A percentile compares a stretch with the other conserved stretches of the same genome.
Evolutionary conservation across 805 yeast species (phyloP).

Genomic region (Wickerhamiella nectarea): DNA sequence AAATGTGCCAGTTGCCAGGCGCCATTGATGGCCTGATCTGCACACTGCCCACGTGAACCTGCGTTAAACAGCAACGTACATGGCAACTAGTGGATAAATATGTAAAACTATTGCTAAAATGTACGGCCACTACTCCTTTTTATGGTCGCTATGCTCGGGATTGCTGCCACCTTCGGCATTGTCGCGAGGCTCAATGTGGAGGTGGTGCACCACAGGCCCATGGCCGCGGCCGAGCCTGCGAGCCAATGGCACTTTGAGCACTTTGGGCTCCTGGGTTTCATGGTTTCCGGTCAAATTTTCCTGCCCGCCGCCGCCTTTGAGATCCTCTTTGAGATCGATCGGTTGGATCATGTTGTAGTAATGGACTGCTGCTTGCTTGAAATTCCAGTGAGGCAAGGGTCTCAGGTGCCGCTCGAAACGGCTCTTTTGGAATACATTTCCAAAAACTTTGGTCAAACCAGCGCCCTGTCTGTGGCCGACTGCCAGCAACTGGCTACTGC

Average conservation of each 20-base stretch:
- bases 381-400: slow-evolving; percentile 3
- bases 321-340: neutral
- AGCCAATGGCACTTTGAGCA: neutral
- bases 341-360: neutral
- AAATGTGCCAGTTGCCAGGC: too few relatives aligned
- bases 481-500: slow-evolving; percentile 22
- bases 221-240: neutral
- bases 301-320: neutral
- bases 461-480: slow-evolving; percentile 32
- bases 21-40: too few relatives aligned
- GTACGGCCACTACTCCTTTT: too few relatives aligned
- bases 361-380: slow-evolving; percentile 7
- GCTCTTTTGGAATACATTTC: slow-evolving; percentile 32
- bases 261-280: neutral
- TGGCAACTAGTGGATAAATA: too few relatives aligned
- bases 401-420: neutral
- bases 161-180: too few relatives aligned
- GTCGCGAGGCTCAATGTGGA: too few relatives aligned
- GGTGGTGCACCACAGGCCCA: neutral
- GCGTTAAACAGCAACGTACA: too few relatives aligned
- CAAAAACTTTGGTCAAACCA: slow-evolving; percentile 34
- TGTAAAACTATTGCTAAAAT: too few relatives aligned
- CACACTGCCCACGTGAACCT: too few relatives aligned
- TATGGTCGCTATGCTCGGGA: too few relatives aligned
- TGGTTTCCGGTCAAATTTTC: neutral